A percentile compares a stretch with the other conserved stretches of the same genome.
These are phyloP conservation scores for Trichoderma breve DNA, from an alignment of 2,329 filamentous ascomycete species.

Conservation along the genomic window DNA sequence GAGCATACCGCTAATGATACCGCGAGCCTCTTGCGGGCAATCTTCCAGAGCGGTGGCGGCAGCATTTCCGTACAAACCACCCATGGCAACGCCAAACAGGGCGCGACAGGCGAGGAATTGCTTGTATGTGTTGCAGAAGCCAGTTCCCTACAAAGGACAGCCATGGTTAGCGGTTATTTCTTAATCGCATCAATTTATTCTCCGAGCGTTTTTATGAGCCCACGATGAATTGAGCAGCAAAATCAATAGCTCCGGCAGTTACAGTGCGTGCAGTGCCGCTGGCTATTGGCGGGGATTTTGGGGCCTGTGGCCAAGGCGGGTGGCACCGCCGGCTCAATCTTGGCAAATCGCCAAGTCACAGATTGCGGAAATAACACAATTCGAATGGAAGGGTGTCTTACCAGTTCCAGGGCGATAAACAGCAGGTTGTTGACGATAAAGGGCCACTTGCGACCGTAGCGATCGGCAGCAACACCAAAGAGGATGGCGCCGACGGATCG, in stretches of 20 bases:
- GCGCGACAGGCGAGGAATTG: slow-evolving; percentile 74
- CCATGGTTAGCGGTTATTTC: not conserved
- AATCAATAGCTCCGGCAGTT: slow-evolving; percentile 10
- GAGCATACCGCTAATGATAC: slow-evolving; percentile 71
- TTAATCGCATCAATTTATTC: not conserved
- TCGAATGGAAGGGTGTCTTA: slow-evolving; percentile 35
- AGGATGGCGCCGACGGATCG: slow-evolving; percentile 53
- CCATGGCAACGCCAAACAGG: slow-evolving; percentile 80
- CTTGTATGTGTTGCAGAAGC: slow-evolving; percentile 64
- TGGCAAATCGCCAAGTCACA: not conserved
- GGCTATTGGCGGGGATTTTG: not conserved
- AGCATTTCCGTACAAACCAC: slow-evolving; percentile 75
- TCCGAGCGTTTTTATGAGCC: not conserved
- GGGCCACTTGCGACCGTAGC: slow-evolving; percentile 65
- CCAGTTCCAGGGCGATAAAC: slow-evolving; percentile 69
- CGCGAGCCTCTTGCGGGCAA: slow-evolving; percentile 64
- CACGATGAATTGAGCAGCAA: not conserved
- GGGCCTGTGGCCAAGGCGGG: slow-evolving; percentile 22
- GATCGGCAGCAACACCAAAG: slow-evolving; percentile 55
- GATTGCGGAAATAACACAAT: not conserved
- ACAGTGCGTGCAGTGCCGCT: not conserved
- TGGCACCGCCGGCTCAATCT: slow-evolving; percentile 12
- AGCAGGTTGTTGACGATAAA: slow-evolving; percentile 74
- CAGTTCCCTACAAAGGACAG: slow-evolving; percentile 51
- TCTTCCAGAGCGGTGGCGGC: slow-evolving; percentile 78